phyloP scores from a whole-genome alignment of 306 rosid species.

The Glycyrrhiza uralensis region DNA sequence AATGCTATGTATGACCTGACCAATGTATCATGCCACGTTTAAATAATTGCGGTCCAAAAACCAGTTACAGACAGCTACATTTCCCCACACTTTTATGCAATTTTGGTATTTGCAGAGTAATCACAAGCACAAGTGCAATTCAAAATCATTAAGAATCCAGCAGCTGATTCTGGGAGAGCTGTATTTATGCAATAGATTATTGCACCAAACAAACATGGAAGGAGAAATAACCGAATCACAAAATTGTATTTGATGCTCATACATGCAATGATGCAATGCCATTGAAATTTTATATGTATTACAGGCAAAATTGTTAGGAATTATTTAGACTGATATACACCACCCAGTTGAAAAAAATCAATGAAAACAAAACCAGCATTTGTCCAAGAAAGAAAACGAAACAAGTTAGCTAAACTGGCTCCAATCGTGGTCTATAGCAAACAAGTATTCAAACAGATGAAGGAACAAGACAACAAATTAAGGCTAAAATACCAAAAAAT shows the following conservation, averaged over 20 bases:
- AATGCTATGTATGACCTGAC: not conserved
- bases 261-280: no score
- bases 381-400: not conserved
- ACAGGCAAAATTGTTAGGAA: not conserved
- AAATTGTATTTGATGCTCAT: no score
- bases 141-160: no score
- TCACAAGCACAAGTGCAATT: no score
- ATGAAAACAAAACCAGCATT: not conserved
- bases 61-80: no score
- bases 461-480: not conserved
- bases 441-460: not conserved
- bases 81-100: no score
- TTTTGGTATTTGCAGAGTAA: no score
- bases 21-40: not conserved
- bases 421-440: not conserved
- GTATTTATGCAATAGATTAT: no score
- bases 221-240: not conserved
- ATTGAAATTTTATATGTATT: no score
- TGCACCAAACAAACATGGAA: no score
- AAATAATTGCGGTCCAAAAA: no score
- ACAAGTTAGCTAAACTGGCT: not conserved
- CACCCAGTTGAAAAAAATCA: not conserved
- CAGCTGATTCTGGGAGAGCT: no score
- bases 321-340: not conserved
- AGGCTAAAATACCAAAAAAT: not conserved